These are phyloP conservation scores for Persicaria maculosa DNA, from an alignment of 148 eudicot species.

Conservation along the genomic window DNA sequence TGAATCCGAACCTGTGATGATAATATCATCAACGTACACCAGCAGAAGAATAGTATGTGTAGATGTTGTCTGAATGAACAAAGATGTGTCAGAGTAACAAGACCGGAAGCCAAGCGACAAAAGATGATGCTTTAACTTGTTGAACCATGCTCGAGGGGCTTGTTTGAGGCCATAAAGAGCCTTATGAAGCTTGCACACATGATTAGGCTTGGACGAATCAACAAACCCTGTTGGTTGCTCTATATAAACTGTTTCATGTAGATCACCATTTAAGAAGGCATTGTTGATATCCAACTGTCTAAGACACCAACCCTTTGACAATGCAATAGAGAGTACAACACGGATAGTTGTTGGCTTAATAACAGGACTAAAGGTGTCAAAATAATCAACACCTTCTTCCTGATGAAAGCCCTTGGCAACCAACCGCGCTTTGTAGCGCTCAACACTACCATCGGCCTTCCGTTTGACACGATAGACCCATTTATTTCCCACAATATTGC, in stretches of 20 bases:
- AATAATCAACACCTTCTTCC: not conserved
- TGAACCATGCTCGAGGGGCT: no score
- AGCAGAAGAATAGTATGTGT: no score
- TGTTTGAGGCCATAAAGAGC: no score
- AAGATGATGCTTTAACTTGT: no score
- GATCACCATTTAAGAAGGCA: not conserved
- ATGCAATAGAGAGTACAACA: not conserved
- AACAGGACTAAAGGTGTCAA: not conserved
- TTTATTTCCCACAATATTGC: not conserved
- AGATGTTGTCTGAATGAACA: no score
- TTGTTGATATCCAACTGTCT: not conserved
- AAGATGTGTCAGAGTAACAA: no score
- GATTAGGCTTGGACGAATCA: no score
- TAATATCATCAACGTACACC: no score
- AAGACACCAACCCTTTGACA: not conserved
- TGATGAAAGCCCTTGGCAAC: not conserved
- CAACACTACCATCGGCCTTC: not conserved
- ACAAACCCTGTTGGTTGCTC: not conserved
- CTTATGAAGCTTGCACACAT: no score
- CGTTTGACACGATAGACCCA: no score
- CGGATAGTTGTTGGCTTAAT: not conserved
- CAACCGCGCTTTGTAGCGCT: not conserved
- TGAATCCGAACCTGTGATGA: no score
- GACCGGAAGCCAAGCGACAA: no score
- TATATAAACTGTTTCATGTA: not conserved